Conservation (phyloP, 179 eudicot genomes). For the Beta macrorhiza region DNA sequence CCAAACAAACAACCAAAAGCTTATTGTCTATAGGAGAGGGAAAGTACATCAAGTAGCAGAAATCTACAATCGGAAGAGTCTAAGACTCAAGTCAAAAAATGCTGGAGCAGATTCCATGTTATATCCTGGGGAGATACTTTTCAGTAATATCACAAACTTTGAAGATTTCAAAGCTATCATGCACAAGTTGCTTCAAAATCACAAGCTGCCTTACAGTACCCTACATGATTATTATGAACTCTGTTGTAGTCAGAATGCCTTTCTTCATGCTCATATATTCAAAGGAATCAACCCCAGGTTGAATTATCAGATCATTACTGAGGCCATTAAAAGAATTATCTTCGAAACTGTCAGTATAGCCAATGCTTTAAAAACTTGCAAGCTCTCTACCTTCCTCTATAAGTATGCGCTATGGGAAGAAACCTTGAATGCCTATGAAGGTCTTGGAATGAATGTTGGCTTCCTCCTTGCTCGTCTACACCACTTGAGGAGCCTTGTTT, state of each 20-base stretch:
- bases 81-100: not conserved
- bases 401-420: constrained; percentile 14
- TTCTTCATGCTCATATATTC: constrained; percentile 25
- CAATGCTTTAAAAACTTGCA: constrained; percentile 18
- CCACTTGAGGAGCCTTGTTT: constrained; percentile 20
- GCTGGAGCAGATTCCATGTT: not conserved
- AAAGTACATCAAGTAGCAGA: constrained; percentile 5
- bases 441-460: constrained; percentile 25
- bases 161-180: constrained; percentile 11
- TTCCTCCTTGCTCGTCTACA: constrained; percentile 18
- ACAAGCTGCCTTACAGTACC: not conserved
- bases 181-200: constrained; percentile 7
- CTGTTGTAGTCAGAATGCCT: constrained; percentile 22
- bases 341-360: constrained; percentile 14
- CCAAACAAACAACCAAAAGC: not conserved
- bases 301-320: not conserved
- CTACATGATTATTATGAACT: constrained; percentile 21
- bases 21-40: constrained; percentile 15
- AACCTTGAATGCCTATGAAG: constrained; percentile 6
- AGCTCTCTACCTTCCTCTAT: constrained; percentile 10
- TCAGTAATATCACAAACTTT: constrained; percentile 20
- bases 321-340: not conserved
- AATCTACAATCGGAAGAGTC: not conserved
- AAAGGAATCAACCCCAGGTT: constrained; percentile 7
- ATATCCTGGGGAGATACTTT: not conserved